Evolutionary conservation across 2,329 filamentous ascomycete genomes (phyloP).

Genomic region (Pseudohalonectria lignicola): DNA sequence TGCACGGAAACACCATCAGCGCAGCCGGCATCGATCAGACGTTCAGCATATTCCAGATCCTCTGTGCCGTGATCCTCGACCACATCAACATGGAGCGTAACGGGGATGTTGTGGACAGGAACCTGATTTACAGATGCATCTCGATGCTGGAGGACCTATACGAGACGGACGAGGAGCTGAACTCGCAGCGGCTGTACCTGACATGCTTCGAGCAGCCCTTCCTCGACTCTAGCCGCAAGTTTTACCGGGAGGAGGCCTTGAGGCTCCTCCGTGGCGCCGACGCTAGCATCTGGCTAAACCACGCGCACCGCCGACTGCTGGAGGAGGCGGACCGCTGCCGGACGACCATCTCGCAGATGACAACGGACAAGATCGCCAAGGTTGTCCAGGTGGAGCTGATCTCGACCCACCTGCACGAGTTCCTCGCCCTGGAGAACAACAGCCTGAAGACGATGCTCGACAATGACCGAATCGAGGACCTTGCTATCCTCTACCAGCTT

Average conservation of each 20-base stretch:
- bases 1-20: conserved; percentile 29
- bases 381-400: conserved; percentile 81
- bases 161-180: conserved; percentile 66
- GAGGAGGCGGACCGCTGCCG: conserved; percentile 78
- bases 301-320: conserved; percentile 60
- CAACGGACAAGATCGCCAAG: conserved; percentile 58
- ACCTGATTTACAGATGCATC: conserved; percentile 69
- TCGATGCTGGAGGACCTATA: conserved; percentile 88
- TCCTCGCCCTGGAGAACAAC: conserved; percentile 74
- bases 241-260: conserved; percentile 68
- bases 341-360: conserved; percentile 66
- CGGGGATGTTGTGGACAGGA: conserved; percentile 78
- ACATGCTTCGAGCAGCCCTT: conserved; percentile 75
- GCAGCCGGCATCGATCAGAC: conserved; percentile 10
- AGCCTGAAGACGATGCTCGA: conserved; percentile 86
- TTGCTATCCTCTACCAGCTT: conserved; percentile 71
- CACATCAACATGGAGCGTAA: conserved; percentile 88
- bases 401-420: conserved; percentile 62
- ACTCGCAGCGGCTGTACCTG: conserved; percentile 72
- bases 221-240: conserved; percentile 55
- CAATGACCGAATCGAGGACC: conserved; percentile 69
- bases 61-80: conserved; percentile 76
- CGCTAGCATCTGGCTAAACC: conserved; percentile 69
- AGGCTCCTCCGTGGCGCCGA: conserved; percentile 67
- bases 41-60: conserved; percentile 53